Conservation (phyloP, 805 yeast genomes). For the Naumovozyma baii region DNA sequence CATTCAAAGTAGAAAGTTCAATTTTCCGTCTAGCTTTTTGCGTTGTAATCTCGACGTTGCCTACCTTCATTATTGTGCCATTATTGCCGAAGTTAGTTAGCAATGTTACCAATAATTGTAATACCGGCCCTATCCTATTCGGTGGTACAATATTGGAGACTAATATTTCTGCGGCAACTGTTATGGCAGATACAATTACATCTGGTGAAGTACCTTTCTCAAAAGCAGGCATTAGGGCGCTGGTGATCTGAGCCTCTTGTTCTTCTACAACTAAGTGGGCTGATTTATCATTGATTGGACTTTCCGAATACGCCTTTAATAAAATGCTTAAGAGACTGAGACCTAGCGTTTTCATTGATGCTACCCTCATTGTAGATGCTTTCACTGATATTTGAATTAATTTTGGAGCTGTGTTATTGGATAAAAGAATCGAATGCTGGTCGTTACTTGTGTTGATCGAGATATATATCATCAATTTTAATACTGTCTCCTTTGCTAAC, state of each 20-base stretch:
- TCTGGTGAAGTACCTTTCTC: conserved; percentile 59
- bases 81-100: conserved; percentile 43
- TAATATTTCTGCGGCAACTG: conserved; percentile 67
- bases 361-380: conserved; percentile 66
- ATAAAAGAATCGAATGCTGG: conserved; percentile 2
- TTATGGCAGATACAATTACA: conserved; percentile 67
- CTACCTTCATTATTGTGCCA: conserved; percentile 37
- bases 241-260: conserved; percentile 87
- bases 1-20: conserved; percentile 51
- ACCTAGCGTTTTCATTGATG: conserved; percentile 53
- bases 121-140: conserved; percentile 43
- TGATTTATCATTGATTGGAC: conserved; percentile 64
- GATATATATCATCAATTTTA: conserved; percentile 26
- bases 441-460: conserved; percentile 5
- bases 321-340: conserved; percentile 55
- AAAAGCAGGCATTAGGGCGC: conserved; percentile 85
- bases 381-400: conserved; percentile 69
- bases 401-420: conserved; percentile 42
- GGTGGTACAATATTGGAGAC: conserved; percentile 47
- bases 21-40: conserved; percentile 41
- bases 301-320: conserved; percentile 48
- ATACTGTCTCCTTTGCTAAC: conserved; percentile 35
- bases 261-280: conserved; percentile 70
- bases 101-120: conserved; percentile 54
- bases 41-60: conserved; percentile 43